Evolutionary conservation across 805 yeast genomes (phyloP).

Genomic region (Blastobotrys terrestris): DNA sequence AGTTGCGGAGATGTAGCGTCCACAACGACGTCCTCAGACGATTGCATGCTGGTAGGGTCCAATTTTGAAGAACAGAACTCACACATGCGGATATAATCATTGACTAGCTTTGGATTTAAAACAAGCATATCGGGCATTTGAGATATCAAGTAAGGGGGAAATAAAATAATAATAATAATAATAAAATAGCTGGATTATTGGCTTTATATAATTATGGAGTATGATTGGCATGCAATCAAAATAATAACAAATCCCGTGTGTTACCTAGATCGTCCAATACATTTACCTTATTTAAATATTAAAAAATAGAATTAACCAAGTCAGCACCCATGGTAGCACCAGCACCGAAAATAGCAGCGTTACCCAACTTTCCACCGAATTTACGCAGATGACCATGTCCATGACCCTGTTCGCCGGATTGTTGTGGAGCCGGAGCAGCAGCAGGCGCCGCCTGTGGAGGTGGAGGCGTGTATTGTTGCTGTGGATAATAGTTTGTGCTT

Average conservation of each 20-base stretch:
- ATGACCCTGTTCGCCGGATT: conserved; percentile 9
- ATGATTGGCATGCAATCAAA: neutral
- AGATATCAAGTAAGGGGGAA: too few species aligned
- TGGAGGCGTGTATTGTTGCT: conserved; percentile 15
- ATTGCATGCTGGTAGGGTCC: too few species aligned
- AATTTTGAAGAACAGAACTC: too few species aligned
- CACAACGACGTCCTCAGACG: too few species aligned
- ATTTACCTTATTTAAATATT: neutral
- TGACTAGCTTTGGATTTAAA: too few species aligned
- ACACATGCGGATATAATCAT: too few species aligned
- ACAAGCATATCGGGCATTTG: too few species aligned
- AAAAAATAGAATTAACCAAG: conserved; percentile 41
- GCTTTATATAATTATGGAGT: neutral
- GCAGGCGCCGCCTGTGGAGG: conserved; percentile 5
- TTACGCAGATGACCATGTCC: conserved; percentile 35
- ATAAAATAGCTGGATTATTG: neutral
- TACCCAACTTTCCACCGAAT: conserved; percentile 76
- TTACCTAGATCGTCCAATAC: neutral
- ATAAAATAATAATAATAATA: too few species aligned
- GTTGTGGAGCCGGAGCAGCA: conserved; percentile 18
- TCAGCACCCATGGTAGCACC: conserved; percentile 92
- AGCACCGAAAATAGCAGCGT: conserved; percentile 94
- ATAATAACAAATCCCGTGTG: neutral
- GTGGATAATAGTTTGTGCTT: conserved; percentile 39
- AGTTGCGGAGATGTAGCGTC: too few species aligned